Base-by-base conservation (phyloP, 1,284 basidiomycete species). In the Pyrrhoderma noxium region DNA sequence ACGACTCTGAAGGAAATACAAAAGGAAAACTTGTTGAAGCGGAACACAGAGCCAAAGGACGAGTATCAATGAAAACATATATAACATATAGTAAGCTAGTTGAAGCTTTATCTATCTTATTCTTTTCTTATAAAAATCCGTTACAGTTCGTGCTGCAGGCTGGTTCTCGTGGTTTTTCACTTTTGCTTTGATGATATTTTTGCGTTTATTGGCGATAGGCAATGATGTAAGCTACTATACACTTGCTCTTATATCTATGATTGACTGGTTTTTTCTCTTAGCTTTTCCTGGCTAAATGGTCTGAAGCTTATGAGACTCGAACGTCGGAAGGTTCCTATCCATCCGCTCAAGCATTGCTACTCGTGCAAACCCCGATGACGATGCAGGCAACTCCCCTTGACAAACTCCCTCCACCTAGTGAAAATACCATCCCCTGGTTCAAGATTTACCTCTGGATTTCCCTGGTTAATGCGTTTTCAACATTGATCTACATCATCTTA, bases 201-300 rank as follows among this genome's bases (percentile, higher is more conserved):
- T 80, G 49, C 76, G 79, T 9, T 61, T 70, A 2, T 73, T 84
- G 58, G 76, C 75, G 55, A 75, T 85, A 44, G 68, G 64, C 2
- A 77, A 77, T 59, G 80, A 82, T 68, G 80, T 79, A 56, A 57
- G 63, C 57, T 14, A 11, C 16, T 21, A 42, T 44, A n/a, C 47
- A 23, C n/a, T 14, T 47, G n/a, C n/a, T n/a, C n/a, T n/a, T n/a
- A n/a, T n/a, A n/a, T n/a, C n/a, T n/a, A n/a, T n/a, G n/a, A n/a
- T n/a, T n/a, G n/a, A 35, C 44, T 34, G 16, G 25, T 21, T 4
- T 37, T 51, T 45, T 37, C 37, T 16, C 18, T 48, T 47, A 83
- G 79, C 68, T 83, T 37, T 85, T 79, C 61, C 67, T 84, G 8
- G 79, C 81, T 2, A 70, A 70, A 46, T 85, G 80, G 82, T 77